Percentiles rank a stretch among this genome's conserved stretches.
Evolutionary conservation across 1,139 yeast species (phyloP).

Genomic region (Magnusiomyces sp.): DNA sequence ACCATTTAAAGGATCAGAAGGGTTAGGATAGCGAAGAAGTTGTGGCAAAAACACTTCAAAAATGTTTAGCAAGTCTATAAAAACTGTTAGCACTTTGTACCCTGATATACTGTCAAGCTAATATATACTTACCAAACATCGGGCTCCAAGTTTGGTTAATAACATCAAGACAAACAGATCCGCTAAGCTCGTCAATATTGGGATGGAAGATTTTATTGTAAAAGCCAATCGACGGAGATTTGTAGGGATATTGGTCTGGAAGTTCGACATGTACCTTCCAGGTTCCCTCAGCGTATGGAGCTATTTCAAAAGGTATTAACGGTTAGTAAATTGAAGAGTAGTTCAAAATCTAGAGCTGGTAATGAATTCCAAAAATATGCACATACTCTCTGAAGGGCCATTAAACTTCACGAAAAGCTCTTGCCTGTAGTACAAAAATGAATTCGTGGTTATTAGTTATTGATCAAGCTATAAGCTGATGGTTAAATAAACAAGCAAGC

Average conservation of each 20-base stretch:
- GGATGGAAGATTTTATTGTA: slow-evolving; percentile 90
- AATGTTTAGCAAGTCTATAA: slow-evolving; percentile 53
- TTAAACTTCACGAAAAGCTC: slow-evolving; percentile 79
- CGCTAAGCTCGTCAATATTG: slow-evolving; percentile 64
- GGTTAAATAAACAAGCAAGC: background rate
- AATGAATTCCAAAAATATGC: background rate
- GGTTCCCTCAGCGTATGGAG: slow-evolving; percentile 82
- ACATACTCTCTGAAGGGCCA: slow-evolving; percentile 72
- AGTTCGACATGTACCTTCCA: slow-evolving; percentile 92
- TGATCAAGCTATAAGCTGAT: background rate
- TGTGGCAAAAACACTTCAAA: slow-evolving; percentile 94
- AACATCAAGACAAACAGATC: slow-evolving; percentile 92
- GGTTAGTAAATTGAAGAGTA: no score
- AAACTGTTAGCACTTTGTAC: background rate
- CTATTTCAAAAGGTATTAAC: slow-evolving; percentile 18
- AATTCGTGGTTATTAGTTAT: no score
- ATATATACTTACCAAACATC: slow-evolving; percentile 58
- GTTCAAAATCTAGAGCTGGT: background rate
- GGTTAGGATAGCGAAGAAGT: slow-evolving; percentile 82
- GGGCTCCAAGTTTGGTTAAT: slow-evolving; percentile 99
- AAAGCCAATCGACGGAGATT: slow-evolving; percentile 93
- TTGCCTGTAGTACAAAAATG: slow-evolving; percentile 36
- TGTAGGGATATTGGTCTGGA: slow-evolving; percentile 93
- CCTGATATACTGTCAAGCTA: background rate
- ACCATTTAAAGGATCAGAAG: slow-evolving; percentile 87